These are phyloP conservation scores for Ganoderma resinaceum DNA, from an alignment of 1,284 basidiomycete genomes.

Conservation along the genomic window DNA sequence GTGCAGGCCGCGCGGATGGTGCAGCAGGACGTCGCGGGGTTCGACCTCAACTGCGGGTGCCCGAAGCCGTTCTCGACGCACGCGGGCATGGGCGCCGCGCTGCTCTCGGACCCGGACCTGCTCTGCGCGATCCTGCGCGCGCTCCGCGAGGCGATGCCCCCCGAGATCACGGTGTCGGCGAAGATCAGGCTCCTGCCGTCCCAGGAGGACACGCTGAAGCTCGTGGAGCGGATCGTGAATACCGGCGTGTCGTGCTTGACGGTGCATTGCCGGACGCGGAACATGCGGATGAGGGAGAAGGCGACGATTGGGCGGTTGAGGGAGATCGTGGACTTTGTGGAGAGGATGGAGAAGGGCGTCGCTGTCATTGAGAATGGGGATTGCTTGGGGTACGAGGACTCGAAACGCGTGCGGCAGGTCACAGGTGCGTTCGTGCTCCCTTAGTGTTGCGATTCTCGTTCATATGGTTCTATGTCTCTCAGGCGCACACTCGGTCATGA, in stretches of 20 bases:
- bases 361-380: constrained; percentile 96
- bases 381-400: constrained; percentile 83
- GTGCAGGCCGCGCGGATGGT: constrained; percentile 91
- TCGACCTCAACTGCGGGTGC: constrained; percentile 96
- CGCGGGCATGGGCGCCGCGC: constrained; percentile 95
- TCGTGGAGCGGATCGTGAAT: constrained; percentile 86
- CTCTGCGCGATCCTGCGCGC: constrained; percentile 88
- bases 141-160: constrained; percentile 76
- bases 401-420: constrained; percentile 72
- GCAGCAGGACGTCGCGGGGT: constrained; percentile 89
- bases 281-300: constrained; percentile 87
- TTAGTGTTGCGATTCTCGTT: not conserved
- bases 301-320: constrained; percentile 83
- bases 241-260: constrained; percentile 93
- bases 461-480: not conserved
- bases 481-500: constrained; percentile 95
- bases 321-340: constrained; percentile 87
- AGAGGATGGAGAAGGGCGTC: constrained; percentile 71
- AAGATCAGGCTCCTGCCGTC: constrained; percentile 93
- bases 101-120: constrained; percentile 91
- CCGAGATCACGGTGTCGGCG: constrained; percentile 84
- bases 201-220: constrained; percentile 86
- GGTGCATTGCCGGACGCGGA: constrained; percentile 94
- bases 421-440: constrained; percentile 63
- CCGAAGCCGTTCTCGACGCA: constrained; percentile 97